Percentiles rank a stretch among this genome's conserved stretches.
phyloP scores from a whole-genome alignment of 148 eudicot species.

The Camellia lanceoleosa region DNA sequence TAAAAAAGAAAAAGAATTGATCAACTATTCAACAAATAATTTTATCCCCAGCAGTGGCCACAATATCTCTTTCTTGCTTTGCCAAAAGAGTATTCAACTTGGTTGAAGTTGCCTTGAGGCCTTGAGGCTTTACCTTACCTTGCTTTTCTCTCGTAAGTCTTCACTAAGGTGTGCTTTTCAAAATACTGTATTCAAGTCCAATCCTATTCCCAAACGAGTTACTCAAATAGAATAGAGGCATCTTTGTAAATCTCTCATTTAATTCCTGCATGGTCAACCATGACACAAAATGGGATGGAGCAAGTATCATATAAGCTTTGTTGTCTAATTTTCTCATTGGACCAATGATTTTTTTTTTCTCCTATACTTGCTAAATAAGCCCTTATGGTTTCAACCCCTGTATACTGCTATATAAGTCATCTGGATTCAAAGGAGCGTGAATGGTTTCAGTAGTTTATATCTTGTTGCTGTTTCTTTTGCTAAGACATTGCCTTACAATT shows the following conservation, averaged over 20 bases:
- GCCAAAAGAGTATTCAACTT: too few relatives aligned
- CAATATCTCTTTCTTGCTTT: too few relatives aligned
- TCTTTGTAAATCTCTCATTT: background rate
- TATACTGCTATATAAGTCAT: background rate
- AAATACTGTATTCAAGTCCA: background rate
- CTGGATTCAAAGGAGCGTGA: background rate
- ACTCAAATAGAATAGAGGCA: background rate
- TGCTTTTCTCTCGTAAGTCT: too few relatives aligned
- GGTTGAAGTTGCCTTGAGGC: too few relatives aligned
- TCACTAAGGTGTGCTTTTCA: too few relatives aligned
- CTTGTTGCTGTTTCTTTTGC: constrained; percentile 2
- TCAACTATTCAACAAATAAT: too few relatives aligned
- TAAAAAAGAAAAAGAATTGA: too few relatives aligned
- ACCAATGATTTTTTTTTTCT: background rate
- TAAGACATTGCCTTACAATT: background rate
- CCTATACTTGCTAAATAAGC: background rate
- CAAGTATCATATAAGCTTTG: background rate
- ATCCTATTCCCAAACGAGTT: background rate
- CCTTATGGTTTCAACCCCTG: background rate
- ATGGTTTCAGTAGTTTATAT: background rate
- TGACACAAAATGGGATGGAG: constrained; percentile 5
- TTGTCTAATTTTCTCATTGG: background rate
- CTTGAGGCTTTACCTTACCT: too few relatives aligned
- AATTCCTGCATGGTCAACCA: constrained; percentile 1
- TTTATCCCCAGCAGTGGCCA: too few relatives aligned